A percentile compares a stretch with the other conserved stretches of the same genome.
These are phyloP conservation scores for Hydrangea macrophylla DNA, from an alignment of 148 eudicot genomes.

Conservation along the genomic window DNA sequence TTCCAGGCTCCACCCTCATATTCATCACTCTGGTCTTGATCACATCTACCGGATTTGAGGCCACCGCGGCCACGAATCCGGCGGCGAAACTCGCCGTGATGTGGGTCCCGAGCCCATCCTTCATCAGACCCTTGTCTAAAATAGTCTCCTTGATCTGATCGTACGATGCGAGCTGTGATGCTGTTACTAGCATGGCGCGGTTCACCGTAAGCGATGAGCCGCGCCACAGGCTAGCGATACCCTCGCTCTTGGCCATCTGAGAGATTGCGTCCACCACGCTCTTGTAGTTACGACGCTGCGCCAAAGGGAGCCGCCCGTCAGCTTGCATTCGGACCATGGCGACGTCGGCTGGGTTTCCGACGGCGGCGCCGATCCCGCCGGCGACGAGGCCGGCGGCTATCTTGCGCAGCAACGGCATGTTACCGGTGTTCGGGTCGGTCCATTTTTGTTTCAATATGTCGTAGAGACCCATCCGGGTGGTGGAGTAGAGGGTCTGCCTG, in stretches of 20 bases:
- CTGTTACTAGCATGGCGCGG: conserved; percentile 92
- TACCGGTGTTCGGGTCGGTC: conserved; percentile 54
- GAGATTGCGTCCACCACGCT: conserved; percentile 64
- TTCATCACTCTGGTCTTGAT: conserved; percentile 90
- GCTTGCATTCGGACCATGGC: conserved; percentile 99
- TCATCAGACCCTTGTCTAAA: conserved; percentile 45
- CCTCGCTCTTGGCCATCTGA: conserved; percentile 58
- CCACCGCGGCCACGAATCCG: conserved; percentile 92
- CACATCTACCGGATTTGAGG: conserved; percentile 84
- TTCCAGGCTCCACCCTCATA: conserved; percentile 65
- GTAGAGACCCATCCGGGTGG: conserved; percentile 86
- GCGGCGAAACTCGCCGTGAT: conserved; percentile 84
- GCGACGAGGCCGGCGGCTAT: conserved; percentile 74
- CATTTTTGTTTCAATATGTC: conserved; percentile 61
- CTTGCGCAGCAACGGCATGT: conserved; percentile 41
- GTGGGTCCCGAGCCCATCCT: conserved; percentile 85
- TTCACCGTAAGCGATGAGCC: conserved; percentile 87
- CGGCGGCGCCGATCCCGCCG: conserved; percentile 89
- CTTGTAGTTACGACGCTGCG: conserved; percentile 70
- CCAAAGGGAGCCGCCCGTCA: conserved; percentile 73
- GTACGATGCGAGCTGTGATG: conserved; percentile 83
- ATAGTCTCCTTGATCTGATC: conserved; percentile 71
- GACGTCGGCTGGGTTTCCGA: conserved; percentile 93
- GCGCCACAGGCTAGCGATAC: conserved; percentile 69
- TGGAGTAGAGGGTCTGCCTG: conserved; percentile 76